These are phyloP conservation scores for Phyllosticta citriasiana DNA, from an alignment of 2,329 filamentous ascomycete genomes.

Conservation along the genomic window DNA sequence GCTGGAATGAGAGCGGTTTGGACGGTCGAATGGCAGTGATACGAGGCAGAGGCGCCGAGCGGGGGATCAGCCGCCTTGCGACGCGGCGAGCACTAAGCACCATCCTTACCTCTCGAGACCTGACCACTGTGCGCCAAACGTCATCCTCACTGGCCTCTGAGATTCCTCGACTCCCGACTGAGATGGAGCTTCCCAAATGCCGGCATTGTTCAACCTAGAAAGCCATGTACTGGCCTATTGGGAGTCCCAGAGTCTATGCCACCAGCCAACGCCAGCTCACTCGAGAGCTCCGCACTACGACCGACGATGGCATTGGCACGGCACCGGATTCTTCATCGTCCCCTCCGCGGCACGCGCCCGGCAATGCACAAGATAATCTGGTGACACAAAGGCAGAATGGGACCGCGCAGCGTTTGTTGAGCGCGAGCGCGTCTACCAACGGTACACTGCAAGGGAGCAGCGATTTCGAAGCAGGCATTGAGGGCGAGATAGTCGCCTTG, in stretches of 20 bases:
- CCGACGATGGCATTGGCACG: slow-evolving; percentile 51
- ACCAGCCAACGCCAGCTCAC: slow-evolving; percentile 56
- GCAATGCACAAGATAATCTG: slow-evolving; percentile 7
- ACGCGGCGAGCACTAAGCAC: not conserved
- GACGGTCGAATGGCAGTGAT: not conserved
- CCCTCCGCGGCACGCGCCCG: not conserved
- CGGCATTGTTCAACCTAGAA: slow-evolving; percentile 17
- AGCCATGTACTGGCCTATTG: slow-evolving; percentile 71
- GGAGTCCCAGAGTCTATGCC: slow-evolving; percentile 73
- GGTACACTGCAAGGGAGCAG: slow-evolving; percentile 11
- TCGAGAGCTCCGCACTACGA: slow-evolving; percentile 43
- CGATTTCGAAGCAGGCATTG: slow-evolving; percentile 20
- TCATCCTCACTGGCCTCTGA: slow-evolving; percentile 7
- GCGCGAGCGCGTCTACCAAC: slow-evolving; percentile 4
- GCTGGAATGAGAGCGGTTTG: not conserved
- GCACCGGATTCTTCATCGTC: slow-evolving; percentile 18
- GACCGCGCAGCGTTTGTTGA: slow-evolving; percentile 1
- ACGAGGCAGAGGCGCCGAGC: not conserved
- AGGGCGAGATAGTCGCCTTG: slow-evolving; percentile 64
- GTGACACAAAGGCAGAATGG: slow-evolving; percentile 9
- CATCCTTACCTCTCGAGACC: not conserved
- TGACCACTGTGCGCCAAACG: not conserved
- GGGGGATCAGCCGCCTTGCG: not conserved
- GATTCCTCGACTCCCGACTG: slow-evolving; percentile 6
- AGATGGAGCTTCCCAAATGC: slow-evolving; percentile 15